Evolutionary conservation across 768 basidiomycete species (phyloP), one percentile per base, ranked within the genome.

Genomic region (Suillus subaureus): DNA sequence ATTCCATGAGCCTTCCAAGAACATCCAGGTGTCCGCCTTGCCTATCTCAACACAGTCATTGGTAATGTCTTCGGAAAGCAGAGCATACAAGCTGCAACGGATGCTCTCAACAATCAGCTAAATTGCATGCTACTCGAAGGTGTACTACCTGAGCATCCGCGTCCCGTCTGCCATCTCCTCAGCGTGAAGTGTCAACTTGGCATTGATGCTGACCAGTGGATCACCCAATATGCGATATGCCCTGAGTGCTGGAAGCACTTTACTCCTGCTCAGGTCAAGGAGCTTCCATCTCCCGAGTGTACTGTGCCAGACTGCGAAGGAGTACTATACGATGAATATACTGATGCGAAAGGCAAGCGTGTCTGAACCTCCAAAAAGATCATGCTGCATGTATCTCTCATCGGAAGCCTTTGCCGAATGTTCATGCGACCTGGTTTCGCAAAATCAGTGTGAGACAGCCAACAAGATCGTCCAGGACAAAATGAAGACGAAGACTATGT

Each of bases 51-150:
- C 23, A 26, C 47, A 15, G 69, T 70, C 12, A 60, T 61, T 5
- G 60, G 40, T 40, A 70, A 70, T 40, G 63, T 70, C 37, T 70
- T 64, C 40, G n/a, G 49, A n/a, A 57, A 64, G 18, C 35, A 67
- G 18, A 57, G 66, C 16, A 42, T 70, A n/a, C 42, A 70, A 33
- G 45, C 56, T 37, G 49, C 69, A 6, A 69, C 54, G 3, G 47
- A 67, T 2, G 18, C 66, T 3, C 69, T 49, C 47, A 49, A 49
- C 23, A 26, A 49, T 26, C 47, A 49, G 13, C 47, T 49, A 3
- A 49, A 49, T 6, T 49, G 47, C n/a, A 49, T 49, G 47, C 47
- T 49, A 5, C 23, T 49, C 13, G 13, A 49, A 26, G 47, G 47
- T 15, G 47, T 49, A 26, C 3, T 49, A 26, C 47, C 47, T 2